A percentile compares a stretch with the other conserved stretches of the same genome.
Evolutionary conservation across 2,329 filamentous ascomycete genomes (phyloP).

Genomic region (Sporothrix variecibatus): DNA sequence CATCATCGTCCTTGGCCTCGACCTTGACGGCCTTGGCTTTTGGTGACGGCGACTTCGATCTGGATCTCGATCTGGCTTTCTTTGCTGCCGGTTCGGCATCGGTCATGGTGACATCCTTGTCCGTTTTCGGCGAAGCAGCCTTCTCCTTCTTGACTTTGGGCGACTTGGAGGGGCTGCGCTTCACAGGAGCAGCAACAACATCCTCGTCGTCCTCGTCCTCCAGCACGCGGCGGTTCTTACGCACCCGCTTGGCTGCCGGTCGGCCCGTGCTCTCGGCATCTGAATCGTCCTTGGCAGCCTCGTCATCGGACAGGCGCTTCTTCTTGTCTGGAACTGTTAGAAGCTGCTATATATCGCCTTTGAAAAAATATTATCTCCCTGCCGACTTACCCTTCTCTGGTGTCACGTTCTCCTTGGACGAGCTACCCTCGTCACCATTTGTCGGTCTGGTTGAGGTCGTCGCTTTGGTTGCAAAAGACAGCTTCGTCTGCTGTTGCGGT

Average conservation of each 20-base stretch:
- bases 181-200: background rate
- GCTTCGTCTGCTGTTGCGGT: constrained; percentile 72
- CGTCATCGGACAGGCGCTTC: constrained; percentile 30
- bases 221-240: constrained; percentile 50
- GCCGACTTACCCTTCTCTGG: constrained; percentile 41
- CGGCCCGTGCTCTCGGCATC: constrained; percentile 53
- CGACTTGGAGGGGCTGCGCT: background rate
- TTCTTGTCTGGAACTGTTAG: constrained; percentile 23
- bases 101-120: background rate
- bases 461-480: constrained; percentile 66
- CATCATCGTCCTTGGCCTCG: constrained; percentile 56
- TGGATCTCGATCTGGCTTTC: constrained; percentile 45
- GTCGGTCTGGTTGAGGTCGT: constrained; percentile 1
- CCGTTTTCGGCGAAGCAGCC: background rate
- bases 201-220: constrained; percentile 54
- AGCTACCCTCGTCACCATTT: constrained; percentile 29
- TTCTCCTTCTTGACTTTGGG: background rate
- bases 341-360: too few species aligned
- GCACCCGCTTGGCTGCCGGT: constrained; percentile 60
- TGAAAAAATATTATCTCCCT: too few species aligned
- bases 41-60: background rate
- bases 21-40: constrained; percentile 36
- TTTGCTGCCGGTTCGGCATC: background rate
- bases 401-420: constrained; percentile 43
- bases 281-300: constrained; percentile 35